Evolutionary conservation across 2,329 filamentous ascomycete species (phyloP).

Genomic region (Claviceps cyperi): DNA sequence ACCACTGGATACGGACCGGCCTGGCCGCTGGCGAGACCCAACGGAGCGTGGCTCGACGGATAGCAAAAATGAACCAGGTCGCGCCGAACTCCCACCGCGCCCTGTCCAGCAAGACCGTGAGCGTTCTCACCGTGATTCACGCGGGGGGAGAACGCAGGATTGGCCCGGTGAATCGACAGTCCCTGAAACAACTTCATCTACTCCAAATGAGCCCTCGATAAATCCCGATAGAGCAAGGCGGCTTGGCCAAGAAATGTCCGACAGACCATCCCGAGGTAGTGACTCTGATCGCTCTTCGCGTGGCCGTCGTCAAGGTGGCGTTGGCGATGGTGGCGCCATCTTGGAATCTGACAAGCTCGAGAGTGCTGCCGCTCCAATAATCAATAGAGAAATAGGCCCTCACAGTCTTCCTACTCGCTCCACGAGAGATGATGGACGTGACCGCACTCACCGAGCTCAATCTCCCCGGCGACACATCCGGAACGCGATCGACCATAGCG

Average conservation of each 20-base stretch:
- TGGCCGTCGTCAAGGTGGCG: conserved; percentile 13
- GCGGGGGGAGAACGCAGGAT: conserved; percentile 14
- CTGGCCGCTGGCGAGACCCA: conserved; percentile 27
- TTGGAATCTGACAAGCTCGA: conserved; percentile 32
- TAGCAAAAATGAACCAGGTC: conserved; percentile 11
- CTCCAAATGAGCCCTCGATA: conserved; percentile 30
- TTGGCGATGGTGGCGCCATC: conserved; percentile 11
- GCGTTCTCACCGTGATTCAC: conserved; percentile 18
- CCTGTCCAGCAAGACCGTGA: conserved; percentile 29
- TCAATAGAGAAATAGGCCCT: conserved; percentile 21
- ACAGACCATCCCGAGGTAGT: conserved; percentile 13
- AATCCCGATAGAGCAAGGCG: conserved; percentile 41
- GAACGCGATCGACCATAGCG: conserved; percentile 16
- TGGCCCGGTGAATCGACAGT: conserved; percentile 17
- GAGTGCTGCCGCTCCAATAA: conserved; percentile 30
- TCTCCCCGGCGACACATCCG: conserved; percentile 33
- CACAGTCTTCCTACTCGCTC: conserved; percentile 18
- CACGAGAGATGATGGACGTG: conserved; percentile 29
- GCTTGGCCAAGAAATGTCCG: conserved; percentile 23
- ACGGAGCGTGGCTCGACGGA: conserved; percentile 30
- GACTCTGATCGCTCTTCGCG: conserved; percentile 18
- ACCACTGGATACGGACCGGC: conserved; percentile 25
- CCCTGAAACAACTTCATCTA: conserved; percentile 11
- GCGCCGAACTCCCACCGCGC: conserved; percentile 20
- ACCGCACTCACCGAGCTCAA: conserved; percentile 25